Base-by-base conservation (phyloP, 768 basidiomycete genomes). In the Leccinum aurantiacum region DNA sequence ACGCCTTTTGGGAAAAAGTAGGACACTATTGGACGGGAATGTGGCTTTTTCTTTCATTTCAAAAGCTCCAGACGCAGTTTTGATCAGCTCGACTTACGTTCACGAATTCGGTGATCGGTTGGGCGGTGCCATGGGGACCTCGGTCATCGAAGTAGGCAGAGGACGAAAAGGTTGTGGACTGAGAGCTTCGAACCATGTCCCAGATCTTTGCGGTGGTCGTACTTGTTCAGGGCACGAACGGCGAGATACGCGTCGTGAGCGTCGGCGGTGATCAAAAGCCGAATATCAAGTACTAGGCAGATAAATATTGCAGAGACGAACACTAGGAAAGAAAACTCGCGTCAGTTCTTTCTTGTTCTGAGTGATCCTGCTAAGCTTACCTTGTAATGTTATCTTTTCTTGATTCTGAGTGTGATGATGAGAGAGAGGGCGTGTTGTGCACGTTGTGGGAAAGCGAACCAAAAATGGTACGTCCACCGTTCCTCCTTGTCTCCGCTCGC, bases 1-100 rank as follows among this genome's bases (percentile, higher is more conserved):
- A 98, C 91, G 53, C 89, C 92, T 75, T 90, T 90, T 0, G 97
- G 94, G 67, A 90, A 95, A 76, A 95, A 99, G 75, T 98, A 99
- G 2, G 95, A 95, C 9, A 99, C 97, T 64, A 91, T 87, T 0
- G 93, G 91, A 22, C 89, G 82, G 49, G 65, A 74, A 61, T 69
- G 66, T 3, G 67, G 62, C 72, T 74, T 64, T 71, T 47, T 22
- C 49, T 53, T 69, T 69, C 48, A 60, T 58, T 59, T 69, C 63
- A 66, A 65, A n/a, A 5, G 60, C 54, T 35, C 35, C 48, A 54
- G n/a, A 33, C 1, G 15, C n/a, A 14, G 25, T 57, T 4, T 37
- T 31, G 48, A n/a, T 52, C 17, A 50, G 48, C 25, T 50, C 22
- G 49, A 76, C 85, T 69, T 77, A 91, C 90, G 72, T 91, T 84